phyloP scores from a whole-genome alignment of 2,329 filamentous ascomycete genomes.

The Mycosphaerelloides madeirae region DNA sequence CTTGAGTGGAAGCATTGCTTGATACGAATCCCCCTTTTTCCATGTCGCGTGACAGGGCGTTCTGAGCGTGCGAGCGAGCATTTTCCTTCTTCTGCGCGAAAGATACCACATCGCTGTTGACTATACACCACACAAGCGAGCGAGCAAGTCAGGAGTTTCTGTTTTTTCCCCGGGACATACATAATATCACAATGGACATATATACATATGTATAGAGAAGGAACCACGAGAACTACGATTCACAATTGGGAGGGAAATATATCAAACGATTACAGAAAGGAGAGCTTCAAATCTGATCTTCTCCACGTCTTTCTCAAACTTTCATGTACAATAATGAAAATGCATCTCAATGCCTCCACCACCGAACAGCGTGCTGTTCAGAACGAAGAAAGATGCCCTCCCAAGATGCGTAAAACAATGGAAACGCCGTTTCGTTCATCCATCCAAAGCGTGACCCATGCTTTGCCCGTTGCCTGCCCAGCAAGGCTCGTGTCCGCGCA shows the following conservation, averaged over 20 bases:
- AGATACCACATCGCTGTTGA: background rate
- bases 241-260: background rate
- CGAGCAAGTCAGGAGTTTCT: background rate
- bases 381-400: background rate
- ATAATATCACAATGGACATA: background rate
- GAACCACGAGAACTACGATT: background rate
- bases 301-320: no score
- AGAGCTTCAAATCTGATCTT: no score
- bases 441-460: background rate
- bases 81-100: no score
- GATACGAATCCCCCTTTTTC: background rate
- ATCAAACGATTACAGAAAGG: background rate
- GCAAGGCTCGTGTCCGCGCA: no score
- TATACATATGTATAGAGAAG: background rate
- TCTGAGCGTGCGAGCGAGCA: no score
- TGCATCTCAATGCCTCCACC: no score
- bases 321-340: no score
- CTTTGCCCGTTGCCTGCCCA: background rate
- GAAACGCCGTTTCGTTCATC: background rate
- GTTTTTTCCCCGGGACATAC: background rate
- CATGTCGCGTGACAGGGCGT: background rate
- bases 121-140: background rate
- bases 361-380: no score
- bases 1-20: constrained; percentile 24
- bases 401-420: no score